A percentile compares a stretch with the other conserved stretches of the same genome.
Conservation (phyloP, 108 stramenopile genomes). For the Skeletonema costatum region DNA sequence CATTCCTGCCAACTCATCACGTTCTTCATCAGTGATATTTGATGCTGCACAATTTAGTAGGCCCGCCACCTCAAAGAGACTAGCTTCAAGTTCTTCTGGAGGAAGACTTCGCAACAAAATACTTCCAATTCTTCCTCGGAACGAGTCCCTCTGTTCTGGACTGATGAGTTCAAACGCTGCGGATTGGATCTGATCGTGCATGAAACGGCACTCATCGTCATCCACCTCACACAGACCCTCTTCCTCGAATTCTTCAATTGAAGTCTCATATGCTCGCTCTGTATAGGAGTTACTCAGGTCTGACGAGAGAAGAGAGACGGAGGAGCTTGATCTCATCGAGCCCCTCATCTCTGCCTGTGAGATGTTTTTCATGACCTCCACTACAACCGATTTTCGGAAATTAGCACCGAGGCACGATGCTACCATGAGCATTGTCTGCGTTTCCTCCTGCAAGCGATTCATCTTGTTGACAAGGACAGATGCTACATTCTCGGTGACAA, state of each 20-base stretch:
- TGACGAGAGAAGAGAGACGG: too few relatives aligned
- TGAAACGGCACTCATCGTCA: neutral
- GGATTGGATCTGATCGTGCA: too few relatives aligned
- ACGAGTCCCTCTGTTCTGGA: slow-evolving; percentile 12
- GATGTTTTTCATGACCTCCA: too few relatives aligned
- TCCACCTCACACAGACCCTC: neutral
- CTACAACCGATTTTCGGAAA: neutral
- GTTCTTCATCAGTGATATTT: neutral
- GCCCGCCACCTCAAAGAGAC: neutral
- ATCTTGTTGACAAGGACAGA: neutral
- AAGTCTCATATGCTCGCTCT: too few relatives aligned
- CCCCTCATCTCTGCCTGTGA: too few relatives aligned
- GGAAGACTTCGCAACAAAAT: neutral
- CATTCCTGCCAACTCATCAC: neutral
- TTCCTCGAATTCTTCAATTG: too few relatives aligned
- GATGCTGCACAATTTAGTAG: neutral
- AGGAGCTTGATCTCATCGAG: too few relatives aligned
- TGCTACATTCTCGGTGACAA: neutral
- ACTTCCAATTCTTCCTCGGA: too few relatives aligned
- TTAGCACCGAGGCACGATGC: neutral
- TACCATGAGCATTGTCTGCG: neutral
- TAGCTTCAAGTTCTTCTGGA: neutral
- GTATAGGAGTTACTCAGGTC: too few relatives aligned
- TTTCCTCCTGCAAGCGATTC: neutral
- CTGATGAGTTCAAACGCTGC: slow-evolving; percentile 29